A percentile compares a stretch with the other conserved stretches of the same genome.
Evolutionary conservation across 2,329 filamentous ascomycete genomes (phyloP).

Genomic region (Macrophomina tecta): DNA sequence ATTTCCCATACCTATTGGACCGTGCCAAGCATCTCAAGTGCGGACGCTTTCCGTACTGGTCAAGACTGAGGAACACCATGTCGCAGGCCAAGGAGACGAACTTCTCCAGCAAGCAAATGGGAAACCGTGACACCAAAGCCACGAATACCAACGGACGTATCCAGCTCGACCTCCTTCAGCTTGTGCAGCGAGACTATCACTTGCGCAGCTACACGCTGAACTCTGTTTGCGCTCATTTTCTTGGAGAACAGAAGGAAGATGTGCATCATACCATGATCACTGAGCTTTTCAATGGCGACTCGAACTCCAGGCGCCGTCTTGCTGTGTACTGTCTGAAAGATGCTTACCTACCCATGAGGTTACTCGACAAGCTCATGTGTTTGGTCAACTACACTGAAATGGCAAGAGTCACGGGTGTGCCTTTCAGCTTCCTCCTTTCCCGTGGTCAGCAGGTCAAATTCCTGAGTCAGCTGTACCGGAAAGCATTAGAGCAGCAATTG

Average conservation of each 20-base stretch:
- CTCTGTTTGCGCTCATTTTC: slow-evolving; percentile 91
- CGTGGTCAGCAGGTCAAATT: slow-evolving; percentile 98
- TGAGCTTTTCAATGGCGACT: slow-evolving; percentile 93
- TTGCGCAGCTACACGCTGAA: slow-evolving; percentile 96
- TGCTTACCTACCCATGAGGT: slow-evolving; percentile 88
- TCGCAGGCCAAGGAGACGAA: slow-evolving; percentile 80
- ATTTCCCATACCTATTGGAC: slow-evolving; percentile 94
- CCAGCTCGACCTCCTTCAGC: slow-evolving; percentile 90
- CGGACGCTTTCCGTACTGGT: slow-evolving; percentile 82
- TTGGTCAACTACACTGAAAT: slow-evolving; percentile 99
- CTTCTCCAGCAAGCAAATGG: slow-evolving; percentile 98
- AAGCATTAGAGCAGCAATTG: slow-evolving; percentile 89
- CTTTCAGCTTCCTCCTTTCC: slow-evolving; percentile 91
- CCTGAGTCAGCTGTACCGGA: slow-evolving; percentile 94
- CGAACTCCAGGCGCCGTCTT: slow-evolving; percentile 86
- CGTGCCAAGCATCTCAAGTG: slow-evolving; percentile 85
- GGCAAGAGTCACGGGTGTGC: slow-evolving; percentile 98
- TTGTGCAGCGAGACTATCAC: slow-evolving; percentile 94
- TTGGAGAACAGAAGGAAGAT: slow-evolving; percentile 98
- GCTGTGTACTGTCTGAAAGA: slow-evolving; percentile 98
- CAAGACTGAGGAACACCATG: slow-evolving; percentile 72
- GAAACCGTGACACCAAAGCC: slow-evolving; percentile 89
- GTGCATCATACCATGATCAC: slow-evolving; percentile 99
- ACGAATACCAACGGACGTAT: slow-evolving; percentile 95
- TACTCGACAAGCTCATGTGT: slow-evolving; percentile 98